phyloP scores from a whole-genome alignment of 257 asterid species.

The Euphrasia confusa region DNA sequence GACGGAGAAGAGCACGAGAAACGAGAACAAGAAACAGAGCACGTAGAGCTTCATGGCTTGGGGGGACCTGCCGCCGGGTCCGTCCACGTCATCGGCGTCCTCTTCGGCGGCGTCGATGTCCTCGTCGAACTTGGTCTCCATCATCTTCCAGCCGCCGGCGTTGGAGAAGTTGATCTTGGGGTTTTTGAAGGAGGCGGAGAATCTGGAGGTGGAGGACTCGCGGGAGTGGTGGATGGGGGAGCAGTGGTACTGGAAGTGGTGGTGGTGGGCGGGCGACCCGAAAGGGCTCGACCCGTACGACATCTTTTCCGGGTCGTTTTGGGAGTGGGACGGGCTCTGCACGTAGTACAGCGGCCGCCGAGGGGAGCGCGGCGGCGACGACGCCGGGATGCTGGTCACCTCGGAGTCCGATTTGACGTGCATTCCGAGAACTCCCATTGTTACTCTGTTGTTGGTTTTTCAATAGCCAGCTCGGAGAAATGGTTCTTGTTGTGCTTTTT shows the following conservation, averaged over 20 bases:
- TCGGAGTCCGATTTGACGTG: conserved; percentile 90
- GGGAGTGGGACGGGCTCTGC: conserved; percentile 87
- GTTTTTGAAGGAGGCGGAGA: conserved; percentile 65
- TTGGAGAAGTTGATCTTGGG: conserved; percentile 23
- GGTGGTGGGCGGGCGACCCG: conserved; percentile 68
- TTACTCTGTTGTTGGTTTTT: too few relatives aligned
- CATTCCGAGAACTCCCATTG: conserved; percentile 49
- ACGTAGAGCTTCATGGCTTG: conserved; percentile 41
- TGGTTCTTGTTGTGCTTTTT: too few relatives aligned
- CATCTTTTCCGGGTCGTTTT: conserved; percentile 64
- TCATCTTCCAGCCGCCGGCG: conserved; percentile 48
- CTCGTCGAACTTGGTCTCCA: conserved; percentile 24
- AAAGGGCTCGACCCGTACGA: conserved; percentile 79
- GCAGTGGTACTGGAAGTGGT: conserved; percentile 27
- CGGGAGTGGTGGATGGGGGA: conserved; percentile 61
- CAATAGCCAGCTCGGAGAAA: too few relatives aligned
- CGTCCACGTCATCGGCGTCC: conserved; percentile 34
- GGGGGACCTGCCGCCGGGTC: conserved; percentile 4
- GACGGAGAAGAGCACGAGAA: conserved; percentile 45
- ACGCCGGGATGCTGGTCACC: conserved; percentile 69
- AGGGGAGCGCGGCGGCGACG: conserved; percentile 63
- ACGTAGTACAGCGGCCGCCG: conserved; percentile 43
- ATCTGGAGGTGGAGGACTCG: conserved; percentile 80
- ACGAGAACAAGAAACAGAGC: conserved; percentile 56
- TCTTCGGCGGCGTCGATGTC: conserved; percentile 29